Percentiles rank a stretch among this genome's conserved stretches.
Evolutionary conservation across 106 monocot genomes (phyloP).

Genomic region (Platanthera guangdongensis): DNA sequence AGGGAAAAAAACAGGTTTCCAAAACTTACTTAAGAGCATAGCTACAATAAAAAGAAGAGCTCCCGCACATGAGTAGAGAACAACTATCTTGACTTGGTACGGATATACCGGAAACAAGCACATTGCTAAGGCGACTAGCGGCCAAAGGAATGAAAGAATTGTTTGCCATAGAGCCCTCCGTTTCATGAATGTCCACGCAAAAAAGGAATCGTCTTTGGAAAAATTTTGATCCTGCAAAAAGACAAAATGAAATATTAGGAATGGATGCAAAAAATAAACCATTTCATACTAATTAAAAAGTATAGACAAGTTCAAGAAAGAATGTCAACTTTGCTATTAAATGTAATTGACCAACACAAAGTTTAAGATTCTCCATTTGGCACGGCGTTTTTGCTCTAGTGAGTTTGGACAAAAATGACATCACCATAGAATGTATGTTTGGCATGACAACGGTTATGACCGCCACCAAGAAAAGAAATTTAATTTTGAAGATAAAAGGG

Average conservation of each 20-base stretch:
- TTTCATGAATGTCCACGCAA: conserved; percentile 73
- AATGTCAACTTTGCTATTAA: too few relatives aligned
- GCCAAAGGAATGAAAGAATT: conserved; percentile 65
- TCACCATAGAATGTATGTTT: too few relatives aligned
- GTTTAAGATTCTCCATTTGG: too few relatives aligned
- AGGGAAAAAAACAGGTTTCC: background rate
- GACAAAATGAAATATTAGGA: background rate
- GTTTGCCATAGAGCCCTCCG: conserved; percentile 2
- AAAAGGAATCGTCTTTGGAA: conserved; percentile 87
- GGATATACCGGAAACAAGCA: conserved; percentile 27
- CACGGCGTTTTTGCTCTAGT: too few relatives aligned
- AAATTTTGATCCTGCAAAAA: conserved; percentile 80
- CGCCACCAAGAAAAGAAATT: too few relatives aligned
- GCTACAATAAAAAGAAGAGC: conserved; percentile 66
- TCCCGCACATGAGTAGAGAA: conserved; percentile 89
- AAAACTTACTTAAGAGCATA: conserved; percentile 63
- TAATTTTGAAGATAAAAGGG: too few relatives aligned
- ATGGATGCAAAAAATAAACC: background rate
- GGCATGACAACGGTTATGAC: too few relatives aligned
- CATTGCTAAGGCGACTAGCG: background rate
- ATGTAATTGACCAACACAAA: too few relatives aligned
- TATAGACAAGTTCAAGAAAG: too few relatives aligned
- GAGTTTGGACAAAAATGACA: too few relatives aligned
- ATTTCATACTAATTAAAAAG: too few relatives aligned
- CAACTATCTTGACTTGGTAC: conserved; percentile 92